These are phyloP conservation scores for Botrytis elliptica DNA, from an alignment of 2,329 filamentous ascomycete genomes.

Conservation along the genomic window DNA sequence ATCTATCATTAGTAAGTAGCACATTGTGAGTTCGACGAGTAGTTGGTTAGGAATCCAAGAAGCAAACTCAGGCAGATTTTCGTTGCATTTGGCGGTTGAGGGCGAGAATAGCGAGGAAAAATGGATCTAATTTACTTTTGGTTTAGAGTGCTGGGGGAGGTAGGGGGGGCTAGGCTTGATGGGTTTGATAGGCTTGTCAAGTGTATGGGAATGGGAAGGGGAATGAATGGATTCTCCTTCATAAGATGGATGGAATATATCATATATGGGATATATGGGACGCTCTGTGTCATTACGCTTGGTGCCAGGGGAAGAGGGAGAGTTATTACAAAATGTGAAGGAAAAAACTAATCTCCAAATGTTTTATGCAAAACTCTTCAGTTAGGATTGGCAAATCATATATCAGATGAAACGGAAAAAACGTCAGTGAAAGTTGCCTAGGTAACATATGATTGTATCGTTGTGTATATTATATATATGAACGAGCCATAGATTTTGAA, in stretches of 20 bases:
- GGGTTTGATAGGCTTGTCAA: background rate
- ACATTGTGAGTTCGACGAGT: background rate
- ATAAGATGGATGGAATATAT: background rate
- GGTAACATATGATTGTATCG: background rate
- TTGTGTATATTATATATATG: background rate
- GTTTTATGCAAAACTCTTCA: background rate
- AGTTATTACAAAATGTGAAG: no score
- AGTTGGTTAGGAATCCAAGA: background rate
- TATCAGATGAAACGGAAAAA: background rate
- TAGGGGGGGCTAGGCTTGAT: background rate
- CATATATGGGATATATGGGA: background rate
- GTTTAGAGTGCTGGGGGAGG: background rate
- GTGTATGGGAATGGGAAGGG: background rate
- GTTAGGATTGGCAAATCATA: constrained; percentile 1
- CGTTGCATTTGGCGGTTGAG: background rate
- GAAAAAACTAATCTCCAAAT: constrained; percentile 3
- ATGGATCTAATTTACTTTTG: constrained; percentile 9
- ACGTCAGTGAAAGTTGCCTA: background rate
- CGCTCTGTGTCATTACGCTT: background rate
- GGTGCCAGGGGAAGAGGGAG: background rate
- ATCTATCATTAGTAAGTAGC: background rate
- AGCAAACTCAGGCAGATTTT: background rate
- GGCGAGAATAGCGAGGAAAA: constrained; percentile 9
- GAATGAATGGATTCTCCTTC: background rate
- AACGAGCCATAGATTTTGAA: background rate